Evolutionary conservation across 1,139 yeast species (phyloP), one percentile per base, ranked within the genome.

Genomic region (Hyphopichia wangnamkhiaoensis): DNA sequence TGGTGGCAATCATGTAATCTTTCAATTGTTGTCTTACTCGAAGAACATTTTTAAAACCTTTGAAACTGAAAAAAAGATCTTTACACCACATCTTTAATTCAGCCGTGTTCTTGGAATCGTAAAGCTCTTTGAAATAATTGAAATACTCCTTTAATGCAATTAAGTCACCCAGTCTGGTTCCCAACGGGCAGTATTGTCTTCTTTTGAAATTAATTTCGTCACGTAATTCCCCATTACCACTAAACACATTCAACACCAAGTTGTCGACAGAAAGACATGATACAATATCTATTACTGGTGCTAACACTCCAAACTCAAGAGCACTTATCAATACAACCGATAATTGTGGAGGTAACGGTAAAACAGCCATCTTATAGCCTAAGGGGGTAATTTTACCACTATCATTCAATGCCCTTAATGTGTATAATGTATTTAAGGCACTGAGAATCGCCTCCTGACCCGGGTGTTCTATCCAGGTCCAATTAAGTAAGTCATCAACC

Each of bases 381-480:
- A 87, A 63, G 1, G 71, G 61, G 0, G 98, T 93, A 44, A 93
- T 82, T 24, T 76, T 67, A 1, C 98, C 98, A 1, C 61, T 52
- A 49, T 84, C 87, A 56, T 87, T 80, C 37, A 93, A 68, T 0
- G 98, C 98, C 2, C 83, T 82, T 34, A 93, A 68, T 3, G 89
- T 76, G 57, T 84, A 88, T 33, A 94, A 72, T 35, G 90, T 86
- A 42, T 83, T 80, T 40, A 93, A 70, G 0, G 96, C 95, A 42
- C 90, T 71, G 15, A 85, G 61, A 27, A 93, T 72, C 0, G 97
- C 76, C 12, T 82, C 86, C 48, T 80, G 76, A 2, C 94, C 91
- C 0, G 98, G 98, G 47, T 86, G 79, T 56, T 93, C 96, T 35
- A 94, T 71, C 98, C 98, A 93, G 13, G 87, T 74, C 91, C 97